phyloP scores from a whole-genome alignment of 345 rosid species.

The Eucalyptus cladocalyx region DNA sequence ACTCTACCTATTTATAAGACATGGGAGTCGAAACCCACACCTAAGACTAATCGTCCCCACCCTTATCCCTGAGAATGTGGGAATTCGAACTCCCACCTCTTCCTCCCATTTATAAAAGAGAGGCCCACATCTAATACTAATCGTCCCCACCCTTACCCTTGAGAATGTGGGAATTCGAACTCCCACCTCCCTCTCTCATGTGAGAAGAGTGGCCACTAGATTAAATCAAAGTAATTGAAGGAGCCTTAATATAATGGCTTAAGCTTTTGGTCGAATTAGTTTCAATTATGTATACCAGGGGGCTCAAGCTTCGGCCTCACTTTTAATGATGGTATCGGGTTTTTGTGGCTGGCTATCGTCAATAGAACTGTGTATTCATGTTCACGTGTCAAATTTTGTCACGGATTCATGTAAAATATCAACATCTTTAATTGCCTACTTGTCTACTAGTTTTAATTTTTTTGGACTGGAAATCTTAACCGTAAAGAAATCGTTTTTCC shows the following conservation, averaged over 20 bases:
- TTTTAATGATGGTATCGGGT: not conserved
- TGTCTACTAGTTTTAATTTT: not conserved
- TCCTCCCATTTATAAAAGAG: no score
- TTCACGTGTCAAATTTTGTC: not conserved
- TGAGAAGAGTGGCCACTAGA: no score
- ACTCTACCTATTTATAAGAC: no score
- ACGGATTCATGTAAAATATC: not conserved
- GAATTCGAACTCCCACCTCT: accelerated
- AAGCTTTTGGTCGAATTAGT: not conserved
- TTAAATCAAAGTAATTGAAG: no score
- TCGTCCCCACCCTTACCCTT: no score
- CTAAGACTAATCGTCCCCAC: no score
- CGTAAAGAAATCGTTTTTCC: not conserved
- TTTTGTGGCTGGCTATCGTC: not conserved
- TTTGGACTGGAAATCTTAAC: not conserved
- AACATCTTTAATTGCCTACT: not conserved
- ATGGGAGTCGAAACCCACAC: accelerated
- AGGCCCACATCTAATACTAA: no score
- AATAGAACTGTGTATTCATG: not conserved
- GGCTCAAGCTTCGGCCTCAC: not conserved
- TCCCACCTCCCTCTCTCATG: accelerated
- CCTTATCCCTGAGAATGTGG: accelerated
- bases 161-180: accelerated
- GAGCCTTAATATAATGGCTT: not conserved
- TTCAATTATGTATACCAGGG: not conserved